Evolutionary conservation across 371 early-diverging fungal genomes (phyloP).

Genomic region (Apophysomyces trapeziformis): DNA sequence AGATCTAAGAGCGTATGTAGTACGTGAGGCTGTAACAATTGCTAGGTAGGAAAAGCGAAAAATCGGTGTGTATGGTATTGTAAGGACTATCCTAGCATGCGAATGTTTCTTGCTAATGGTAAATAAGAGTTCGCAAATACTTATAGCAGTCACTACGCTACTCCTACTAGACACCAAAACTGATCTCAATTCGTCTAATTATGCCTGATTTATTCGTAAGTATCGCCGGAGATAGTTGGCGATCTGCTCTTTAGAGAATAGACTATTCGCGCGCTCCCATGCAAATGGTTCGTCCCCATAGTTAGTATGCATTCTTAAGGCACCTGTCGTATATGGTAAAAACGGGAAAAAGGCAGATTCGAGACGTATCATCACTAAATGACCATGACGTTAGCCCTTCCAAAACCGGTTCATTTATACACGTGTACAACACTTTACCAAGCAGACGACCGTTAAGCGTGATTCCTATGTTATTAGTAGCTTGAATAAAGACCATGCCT

Average conservation of each 20-base stretch:
- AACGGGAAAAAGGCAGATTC: conserved; percentile 16
- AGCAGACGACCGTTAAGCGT: conserved; percentile 19
- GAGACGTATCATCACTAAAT: conserved; percentile 15
- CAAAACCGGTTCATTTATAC: not conserved
- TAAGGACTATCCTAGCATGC: too few relatives aligned
- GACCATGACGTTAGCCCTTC: not conserved
- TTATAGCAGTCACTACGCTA: too few relatives aligned
- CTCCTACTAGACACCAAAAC: too few relatives aligned
- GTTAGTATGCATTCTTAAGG: conserved; percentile 20
- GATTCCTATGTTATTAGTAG: not conserved
- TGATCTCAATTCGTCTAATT: too few relatives aligned
- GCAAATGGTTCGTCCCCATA: conserved; percentile 25
- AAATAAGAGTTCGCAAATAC: too few relatives aligned
- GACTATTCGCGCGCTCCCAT: conserved; percentile 21
- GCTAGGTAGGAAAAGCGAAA: too few relatives aligned
- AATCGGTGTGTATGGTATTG: too few relatives aligned
- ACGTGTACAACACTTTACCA: conserved; percentile 7
- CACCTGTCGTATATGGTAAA: conserved; percentile 20
- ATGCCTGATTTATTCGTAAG: not conserved
- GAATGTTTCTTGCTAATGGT: too few relatives aligned
- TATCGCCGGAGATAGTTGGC: conserved; percentile 18
- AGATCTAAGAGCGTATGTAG: too few relatives aligned
- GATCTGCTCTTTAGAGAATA: conserved; percentile 25
- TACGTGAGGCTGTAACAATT: too few relatives aligned
- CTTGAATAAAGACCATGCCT: conserved; percentile 24